Conservation (phyloP, 768 basidiomycete species). For the Lactarius indigo region DNA sequence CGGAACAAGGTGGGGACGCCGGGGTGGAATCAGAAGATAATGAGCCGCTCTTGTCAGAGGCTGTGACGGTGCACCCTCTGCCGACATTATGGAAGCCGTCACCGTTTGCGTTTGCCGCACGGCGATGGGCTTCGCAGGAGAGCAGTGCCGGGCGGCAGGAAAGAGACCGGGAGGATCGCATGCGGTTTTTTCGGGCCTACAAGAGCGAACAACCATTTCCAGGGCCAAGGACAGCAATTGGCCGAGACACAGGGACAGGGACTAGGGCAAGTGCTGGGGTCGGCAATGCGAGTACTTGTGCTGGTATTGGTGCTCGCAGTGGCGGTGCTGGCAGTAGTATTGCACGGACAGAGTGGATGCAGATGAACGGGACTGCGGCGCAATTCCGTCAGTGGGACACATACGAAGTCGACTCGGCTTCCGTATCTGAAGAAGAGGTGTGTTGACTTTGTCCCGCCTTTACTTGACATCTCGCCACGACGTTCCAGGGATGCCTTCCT, state of each 20-base stretch:
- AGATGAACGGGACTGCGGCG: conserved; percentile 17
- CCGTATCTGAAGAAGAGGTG: conserved; percentile 25
- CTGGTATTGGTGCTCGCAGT: conserved; percentile 9
- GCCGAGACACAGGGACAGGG: background rate
- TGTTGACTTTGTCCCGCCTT: conserved; percentile 19
- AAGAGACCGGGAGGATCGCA: conserved; percentile 6
- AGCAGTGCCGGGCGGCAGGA: background rate
- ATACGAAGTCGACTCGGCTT: conserved; percentile 17
- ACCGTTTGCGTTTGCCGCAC: conserved; percentile 21
- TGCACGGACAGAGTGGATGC: conserved; percentile 15
- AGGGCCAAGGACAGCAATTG: background rate
- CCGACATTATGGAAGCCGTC: conserved; percentile 25
- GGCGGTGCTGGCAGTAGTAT: conserved; percentile 1
- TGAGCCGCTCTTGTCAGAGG: conserved; percentile 18
- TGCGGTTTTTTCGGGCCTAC: conserved; percentile 15
- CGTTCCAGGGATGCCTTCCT: conserved; percentile 12
- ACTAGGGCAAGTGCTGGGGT: conserved; percentile 5
- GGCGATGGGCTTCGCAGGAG: conserved; percentile 24
- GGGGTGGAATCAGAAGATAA: conserved; percentile 24
- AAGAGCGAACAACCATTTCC: background rate
- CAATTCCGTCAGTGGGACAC: conserved; percentile 11
- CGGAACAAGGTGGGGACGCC: conserved; percentile 2
- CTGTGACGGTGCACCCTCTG: conserved; percentile 1
- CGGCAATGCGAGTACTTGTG: conserved; percentile 1
- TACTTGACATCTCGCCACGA: conserved; percentile 12